Percentiles rank a stretch among this genome's conserved stretches.
phyloP scores from a whole-genome alignment of 2,329 filamentous ascomycete species.

The Bimuria novae-zelandiae region DNA sequence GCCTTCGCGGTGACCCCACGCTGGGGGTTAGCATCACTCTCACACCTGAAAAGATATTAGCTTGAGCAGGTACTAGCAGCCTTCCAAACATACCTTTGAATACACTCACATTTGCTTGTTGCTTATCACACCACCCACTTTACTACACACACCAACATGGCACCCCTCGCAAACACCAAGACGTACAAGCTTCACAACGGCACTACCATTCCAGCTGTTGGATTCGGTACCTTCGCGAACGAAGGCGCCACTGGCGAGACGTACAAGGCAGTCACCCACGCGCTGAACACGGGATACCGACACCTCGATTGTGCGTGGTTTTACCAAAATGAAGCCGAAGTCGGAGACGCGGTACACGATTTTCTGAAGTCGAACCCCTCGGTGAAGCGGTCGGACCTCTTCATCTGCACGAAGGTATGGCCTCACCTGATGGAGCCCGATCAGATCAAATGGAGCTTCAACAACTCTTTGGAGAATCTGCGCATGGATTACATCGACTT shows the following conservation, averaged over 20 bases:
- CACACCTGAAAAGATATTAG: neutral
- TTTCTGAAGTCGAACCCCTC: slow-evolving; percentile 60
- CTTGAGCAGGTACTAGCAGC: neutral
- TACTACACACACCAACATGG: slow-evolving; percentile 36
- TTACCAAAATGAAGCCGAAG: slow-evolving; percentile 74
- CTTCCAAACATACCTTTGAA: neutral
- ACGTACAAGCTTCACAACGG: slow-evolving; percentile 61
- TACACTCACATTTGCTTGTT: neutral
- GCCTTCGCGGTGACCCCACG: slow-evolving; percentile 1
- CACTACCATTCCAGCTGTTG: slow-evolving; percentile 69
- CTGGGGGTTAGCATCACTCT: neutral
- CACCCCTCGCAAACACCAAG: slow-evolving; percentile 40
- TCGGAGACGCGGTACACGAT: slow-evolving; percentile 67
- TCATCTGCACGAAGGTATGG: slow-evolving; percentile 76
- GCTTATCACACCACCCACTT: slow-evolving; percentile 5
- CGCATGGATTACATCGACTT: slow-evolving; percentile 68
- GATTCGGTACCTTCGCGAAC: slow-evolving; percentile 74
- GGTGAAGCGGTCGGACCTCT: slow-evolving; percentile 64
- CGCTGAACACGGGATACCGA: slow-evolving; percentile 64
- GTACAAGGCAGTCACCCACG: slow-evolving; percentile 62
- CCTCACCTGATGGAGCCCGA: slow-evolving; percentile 61
- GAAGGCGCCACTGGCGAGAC: slow-evolving; percentile 64
- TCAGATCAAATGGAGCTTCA: slow-evolving; percentile 62
- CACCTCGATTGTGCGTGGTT: slow-evolving; percentile 72
- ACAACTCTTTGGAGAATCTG: slow-evolving; percentile 68